These are phyloP conservation scores for Pleurostoma richardsiae DNA, from an alignment of 2,329 filamentous ascomycete species.

Conservation along the genomic window DNA sequence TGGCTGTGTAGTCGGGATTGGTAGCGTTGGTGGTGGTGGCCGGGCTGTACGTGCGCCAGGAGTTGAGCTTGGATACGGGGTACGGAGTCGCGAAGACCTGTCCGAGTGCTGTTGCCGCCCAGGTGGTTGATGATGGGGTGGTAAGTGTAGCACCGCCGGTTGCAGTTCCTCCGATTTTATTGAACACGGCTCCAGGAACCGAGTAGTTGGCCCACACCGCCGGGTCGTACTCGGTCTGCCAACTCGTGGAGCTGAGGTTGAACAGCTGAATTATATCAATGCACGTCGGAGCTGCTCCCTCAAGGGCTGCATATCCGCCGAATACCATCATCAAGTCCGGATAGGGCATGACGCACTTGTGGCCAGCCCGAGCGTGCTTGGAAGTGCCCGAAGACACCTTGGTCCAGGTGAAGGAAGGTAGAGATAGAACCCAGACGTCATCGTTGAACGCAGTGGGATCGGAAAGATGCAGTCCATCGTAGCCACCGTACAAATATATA, in stretches of 20 bases:
- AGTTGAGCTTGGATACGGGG: conserved; percentile 47
- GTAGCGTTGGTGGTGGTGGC: conserved; percentile 20
- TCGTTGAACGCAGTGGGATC: conserved; percentile 39
- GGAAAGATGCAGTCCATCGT: conserved; percentile 42
- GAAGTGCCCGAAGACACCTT: conserved; percentile 35
- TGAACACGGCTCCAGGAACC: conserved; percentile 60
- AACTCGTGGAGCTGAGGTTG: conserved; percentile 64
- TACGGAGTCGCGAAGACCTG: conserved; percentile 52
- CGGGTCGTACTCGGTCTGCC: conserved; percentile 68
- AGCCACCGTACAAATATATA: conserved; percentile 82
- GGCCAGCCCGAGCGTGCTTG: conserved; percentile 60
- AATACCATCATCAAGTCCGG: conserved; percentile 77
- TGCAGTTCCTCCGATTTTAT: conserved; percentile 62
- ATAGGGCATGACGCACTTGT: conserved; percentile 71
- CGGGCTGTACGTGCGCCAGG: conserved; percentile 55
- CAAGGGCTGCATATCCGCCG: conserved; percentile 53
- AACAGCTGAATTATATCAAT: conserved; percentile 59
- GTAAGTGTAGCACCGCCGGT: conserved; percentile 67
- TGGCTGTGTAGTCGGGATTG: conserved; percentile 12
- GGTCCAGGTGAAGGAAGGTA: conserved; percentile 80
- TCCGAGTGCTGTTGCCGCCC: conserved; percentile 42
- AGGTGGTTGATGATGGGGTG: conserved; percentile 54
- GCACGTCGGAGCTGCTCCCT: conserved; percentile 29
- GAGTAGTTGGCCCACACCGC: conserved; percentile 58
- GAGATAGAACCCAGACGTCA: conserved; percentile 75